phyloP scores from a whole-genome alignment of 83 land plant species.

The Isoetes engelmannii region DNA sequence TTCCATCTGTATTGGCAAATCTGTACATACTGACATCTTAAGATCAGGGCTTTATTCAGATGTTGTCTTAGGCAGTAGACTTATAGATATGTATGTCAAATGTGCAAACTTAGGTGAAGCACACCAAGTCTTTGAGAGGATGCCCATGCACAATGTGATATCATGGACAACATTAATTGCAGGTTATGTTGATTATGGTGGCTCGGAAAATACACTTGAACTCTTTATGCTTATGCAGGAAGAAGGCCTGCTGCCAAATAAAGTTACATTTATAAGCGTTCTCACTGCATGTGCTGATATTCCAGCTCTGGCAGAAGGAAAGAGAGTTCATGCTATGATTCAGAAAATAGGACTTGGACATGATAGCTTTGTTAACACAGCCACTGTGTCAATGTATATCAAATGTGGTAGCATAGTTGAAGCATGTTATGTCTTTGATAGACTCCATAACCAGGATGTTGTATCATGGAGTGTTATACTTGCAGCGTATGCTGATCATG shows the following conservation, averaged over 20 bases:
- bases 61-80: constrained; percentile 28
- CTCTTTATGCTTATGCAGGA: constrained; percentile 34
- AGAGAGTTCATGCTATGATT: constrained; percentile 12
- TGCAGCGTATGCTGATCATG: neutral
- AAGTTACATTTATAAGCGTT: constrained; percentile 34
- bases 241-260: constrained; percentile 26
- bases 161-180: constrained; percentile 51
- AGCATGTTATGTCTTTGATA: neutral
- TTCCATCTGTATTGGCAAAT: constrained; percentile 12
- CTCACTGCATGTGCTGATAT: constrained; percentile 44
- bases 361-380: neutral
- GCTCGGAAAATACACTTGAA: constrained; percentile 35
- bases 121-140: constrained; percentile 32
- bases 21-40: constrained; percentile 36
- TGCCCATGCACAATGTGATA: constrained; percentile 23
- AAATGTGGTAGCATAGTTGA: constrained; percentile 2
- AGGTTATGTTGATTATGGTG: constrained; percentile 50
- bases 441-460: neutral
- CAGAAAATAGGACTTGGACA: neutral
- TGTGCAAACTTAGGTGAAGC: constrained; percentile 41
- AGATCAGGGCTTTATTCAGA: constrained; percentile 44
- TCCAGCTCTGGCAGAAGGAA: constrained; percentile 33
- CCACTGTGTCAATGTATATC: neutral
- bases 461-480: constrained; percentile 1
- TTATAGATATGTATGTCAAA: constrained; percentile 48